Evolutionary conservation across 257 asterid species (phyloP).

Genomic region (Solanum corneliomulleri): DNA sequence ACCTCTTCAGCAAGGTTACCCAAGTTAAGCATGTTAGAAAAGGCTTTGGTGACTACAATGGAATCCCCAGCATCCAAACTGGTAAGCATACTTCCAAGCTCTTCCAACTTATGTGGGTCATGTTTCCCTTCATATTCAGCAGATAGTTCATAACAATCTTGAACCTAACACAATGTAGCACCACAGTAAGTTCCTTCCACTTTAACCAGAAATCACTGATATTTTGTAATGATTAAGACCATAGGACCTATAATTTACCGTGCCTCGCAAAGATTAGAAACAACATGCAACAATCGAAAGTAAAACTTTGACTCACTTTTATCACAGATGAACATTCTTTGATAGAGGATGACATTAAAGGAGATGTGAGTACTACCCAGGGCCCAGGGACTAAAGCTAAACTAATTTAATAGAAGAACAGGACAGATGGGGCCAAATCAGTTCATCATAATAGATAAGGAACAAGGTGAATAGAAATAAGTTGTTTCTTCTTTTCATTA

Average conservation of each 20-base stretch:
- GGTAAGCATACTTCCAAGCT: constrained; percentile 79
- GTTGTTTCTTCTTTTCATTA: not conserved
- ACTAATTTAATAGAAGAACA: not conserved
- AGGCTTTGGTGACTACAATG: constrained; percentile 77
- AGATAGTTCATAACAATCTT: constrained; percentile 81
- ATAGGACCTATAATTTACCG: not conserved
- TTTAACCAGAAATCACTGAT: not conserved
- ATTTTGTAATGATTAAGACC: not conserved
- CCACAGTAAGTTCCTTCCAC: not conserved
- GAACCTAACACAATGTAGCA: constrained; percentile 41
- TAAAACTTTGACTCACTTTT: not conserved
- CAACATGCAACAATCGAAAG: not conserved
- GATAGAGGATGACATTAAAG: not conserved
- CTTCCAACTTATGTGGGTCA: constrained; percentile 67
- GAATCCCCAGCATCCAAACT: constrained; percentile 97
- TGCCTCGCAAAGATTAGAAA: not conserved
- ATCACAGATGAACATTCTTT: not conserved
- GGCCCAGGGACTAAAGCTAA: not conserved
- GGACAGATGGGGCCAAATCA: not conserved
- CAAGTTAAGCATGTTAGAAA: constrained; percentile 87
- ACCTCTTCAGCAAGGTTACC: constrained; percentile 98
- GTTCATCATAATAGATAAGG: not conserved
- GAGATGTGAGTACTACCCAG: not conserved
- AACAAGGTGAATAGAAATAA: not conserved
- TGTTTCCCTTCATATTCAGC: constrained; percentile 81